Base-by-base conservation (phyloP, 805 yeast species). In the Diddensiella transvaalensis region DNA sequence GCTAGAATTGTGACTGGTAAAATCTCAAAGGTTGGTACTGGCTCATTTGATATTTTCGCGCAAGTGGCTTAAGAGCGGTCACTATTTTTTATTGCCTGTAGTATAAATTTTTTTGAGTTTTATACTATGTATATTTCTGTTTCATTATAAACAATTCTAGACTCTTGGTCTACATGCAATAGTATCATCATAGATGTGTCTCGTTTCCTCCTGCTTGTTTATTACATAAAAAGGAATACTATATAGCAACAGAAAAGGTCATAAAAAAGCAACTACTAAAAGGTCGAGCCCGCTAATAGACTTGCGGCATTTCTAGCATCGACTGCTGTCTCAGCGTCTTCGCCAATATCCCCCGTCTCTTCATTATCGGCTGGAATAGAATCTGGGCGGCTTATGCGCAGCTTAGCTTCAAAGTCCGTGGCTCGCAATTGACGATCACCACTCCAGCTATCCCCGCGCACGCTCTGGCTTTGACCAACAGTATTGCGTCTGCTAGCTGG, bases 1-100 rank as follows among this genome's bases (percentile, higher is more conserved):
- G 95, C 99, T 21, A 78, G 95, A 60, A 80, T 93, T 57, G 99
- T 93, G 38, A 66, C 90, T 64, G 99, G 99, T 68, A 86, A 86
- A 68, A 75, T 93, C 60, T 79, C 89, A 51, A 81, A 81, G 55
- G 95, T 89, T 47, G 99, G 99, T 67, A 93, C 99, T 5, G 99
- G 99, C 53, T 78, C 93, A 37, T 95, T 93, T 66, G 99, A 93
- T 65, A 76, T 93, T 36, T 65, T 66, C 22, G 50, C 63, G 3
- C 58, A 48, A 22, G 40, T 51, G 19, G 47, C 46, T 8, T 39
- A 35, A 41, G 32, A n/a, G n/a, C n/a, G n/a, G n/a, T n/a, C n/a
- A n/a, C n/a, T n/a, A n/a, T n/a, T n/a, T n/a, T n/a, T n/a, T n/a
- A n/a, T n/a, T n/a, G n/a, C n/a, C n/a, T n/a, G n/a, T n/a, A n/a